Percentiles rank a stretch among this genome's conserved stretches.
These are phyloP conservation scores for Plasmopara viticola DNA, from an alignment of 352 stramenopile species.

Conservation along the genomic window DNA sequence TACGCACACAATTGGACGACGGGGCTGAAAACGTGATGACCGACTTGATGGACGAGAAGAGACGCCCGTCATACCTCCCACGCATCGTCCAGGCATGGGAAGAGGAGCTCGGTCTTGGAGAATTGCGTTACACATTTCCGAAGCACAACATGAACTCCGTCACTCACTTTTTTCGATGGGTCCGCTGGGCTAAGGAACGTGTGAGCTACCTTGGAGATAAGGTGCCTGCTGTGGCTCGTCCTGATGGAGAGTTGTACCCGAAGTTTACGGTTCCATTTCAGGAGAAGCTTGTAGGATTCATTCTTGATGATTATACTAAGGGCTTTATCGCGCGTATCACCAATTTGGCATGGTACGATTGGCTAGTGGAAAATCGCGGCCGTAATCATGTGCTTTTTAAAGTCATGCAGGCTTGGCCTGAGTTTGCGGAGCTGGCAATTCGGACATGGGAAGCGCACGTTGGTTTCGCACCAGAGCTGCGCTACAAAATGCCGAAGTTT, in stretches of 20 bases:
- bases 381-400: constrained; percentile 62
- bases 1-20: constrained; percentile 44
- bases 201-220: constrained; percentile 52
- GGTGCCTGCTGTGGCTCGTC: constrained; percentile 37
- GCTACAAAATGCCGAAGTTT: constrained; percentile 61
- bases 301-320: constrained; percentile 64
- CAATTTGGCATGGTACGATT: constrained; percentile 70
- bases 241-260: constrained; percentile 48
- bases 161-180: constrained; percentile 69
- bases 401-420: constrained; percentile 51
- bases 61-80: constrained; percentile 50
- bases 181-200: constrained; percentile 78
- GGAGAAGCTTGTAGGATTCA: constrained; percentile 43
- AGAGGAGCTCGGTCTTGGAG: constrained; percentile 38
- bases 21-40: constrained; percentile 34
- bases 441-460: constrained; percentile 60
- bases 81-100: constrained; percentile 59
- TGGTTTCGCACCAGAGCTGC: constrained; percentile 23
- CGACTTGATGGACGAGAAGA: constrained; percentile 23
- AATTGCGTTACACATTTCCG: constrained; percentile 63
- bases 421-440: constrained; percentile 57
- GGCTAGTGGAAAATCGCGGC: constrained; percentile 56
- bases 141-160: constrained; percentile 55
- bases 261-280: constrained; percentile 65
- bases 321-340: constrained; percentile 46